Evolutionary conservation across 1,139 yeast species (phyloP).

Genomic region (Lizanozyma gosingica): DNA sequence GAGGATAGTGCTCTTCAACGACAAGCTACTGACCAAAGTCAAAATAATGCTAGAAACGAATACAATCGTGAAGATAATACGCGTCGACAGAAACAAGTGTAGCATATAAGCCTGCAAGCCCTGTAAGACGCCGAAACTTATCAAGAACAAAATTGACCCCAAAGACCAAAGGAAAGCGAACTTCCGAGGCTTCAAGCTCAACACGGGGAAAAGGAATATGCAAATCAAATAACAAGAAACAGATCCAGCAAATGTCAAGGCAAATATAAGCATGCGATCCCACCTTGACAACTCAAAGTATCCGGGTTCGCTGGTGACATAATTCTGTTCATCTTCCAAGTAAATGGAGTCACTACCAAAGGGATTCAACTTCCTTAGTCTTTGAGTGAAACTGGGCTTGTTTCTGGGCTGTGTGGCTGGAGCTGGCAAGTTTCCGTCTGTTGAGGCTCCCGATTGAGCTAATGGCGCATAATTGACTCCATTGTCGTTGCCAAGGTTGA

Average conservation of each 20-base stretch:
- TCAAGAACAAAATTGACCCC: constrained; percentile 49
- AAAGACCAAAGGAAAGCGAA: constrained; percentile 55
- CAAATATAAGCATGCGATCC: constrained; percentile 52
- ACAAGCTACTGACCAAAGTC: constrained; percentile 40
- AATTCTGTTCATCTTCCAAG: constrained; percentile 36
- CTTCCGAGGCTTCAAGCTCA: constrained; percentile 47
- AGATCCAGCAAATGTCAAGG: constrained; percentile 46
- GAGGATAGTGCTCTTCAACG: constrained; percentile 37
- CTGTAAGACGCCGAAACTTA: constrained; percentile 50
- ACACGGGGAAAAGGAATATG: constrained; percentile 46
- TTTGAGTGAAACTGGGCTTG: constrained; percentile 17
- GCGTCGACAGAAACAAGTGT: constrained; percentile 41
- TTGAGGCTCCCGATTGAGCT: constrained; percentile 11
- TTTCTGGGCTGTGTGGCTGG: constrained; percentile 22
- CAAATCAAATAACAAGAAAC: constrained; percentile 46
- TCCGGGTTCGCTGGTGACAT: constrained; percentile 39
- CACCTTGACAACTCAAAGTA: constrained; percentile 44
- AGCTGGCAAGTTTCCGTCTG: constrained; percentile 26
- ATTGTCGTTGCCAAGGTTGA: constrained; percentile 9
- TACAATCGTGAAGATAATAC: constrained; percentile 42
- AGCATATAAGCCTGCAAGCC: constrained; percentile 40
- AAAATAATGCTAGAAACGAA: constrained; percentile 41
- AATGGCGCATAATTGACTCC: constrained; percentile 22
- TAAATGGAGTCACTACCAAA: constrained; percentile 29
- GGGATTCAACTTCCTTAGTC: constrained; percentile 32